Conservation (phyloP, 2,329 filamentous ascomycete genomes). For the Pseudocercospora cruenta region DNA sequence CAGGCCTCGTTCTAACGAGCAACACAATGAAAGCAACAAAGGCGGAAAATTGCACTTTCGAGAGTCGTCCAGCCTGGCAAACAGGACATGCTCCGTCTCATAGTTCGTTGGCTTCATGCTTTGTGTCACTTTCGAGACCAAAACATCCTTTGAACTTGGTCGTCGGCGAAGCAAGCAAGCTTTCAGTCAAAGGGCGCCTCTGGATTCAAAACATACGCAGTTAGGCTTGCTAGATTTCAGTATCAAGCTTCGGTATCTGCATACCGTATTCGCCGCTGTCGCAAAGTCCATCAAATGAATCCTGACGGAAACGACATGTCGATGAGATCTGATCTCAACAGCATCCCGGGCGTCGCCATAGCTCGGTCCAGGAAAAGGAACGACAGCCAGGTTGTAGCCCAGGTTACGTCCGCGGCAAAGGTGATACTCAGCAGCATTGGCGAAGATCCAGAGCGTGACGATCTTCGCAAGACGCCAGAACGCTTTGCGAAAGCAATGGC, state of each 20-base stretch:
- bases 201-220: not conserved
- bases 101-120: not conserved
- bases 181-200: not conserved
- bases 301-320: not conserved
- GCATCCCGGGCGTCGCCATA: slow-evolving; percentile 40
- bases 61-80: not conserved
- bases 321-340: not conserved
- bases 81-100: not conserved
- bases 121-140: not conserved
- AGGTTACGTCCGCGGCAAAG: slow-evolving; percentile 59
- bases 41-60: not conserved
- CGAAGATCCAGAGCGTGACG: slow-evolving; percentile 63
- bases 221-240: not conserved
- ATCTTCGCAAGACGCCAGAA: slow-evolving; percentile 65
- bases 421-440: slow-evolving; percentile 65
- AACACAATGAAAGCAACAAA: not conserved
- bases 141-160: not conserved
- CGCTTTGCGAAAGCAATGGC: slow-evolving; percentile 90
- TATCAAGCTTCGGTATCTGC: not conserved
- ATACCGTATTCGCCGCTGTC: not conserved
- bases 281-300: not conserved
- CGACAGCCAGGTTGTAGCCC: slow-evolving; percentile 51
- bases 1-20: not conserved
- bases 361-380: not conserved
- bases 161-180: not conserved